phyloP scores from a whole-genome alignment of 345 rosid species.

The Passiflora organensis region DNA sequence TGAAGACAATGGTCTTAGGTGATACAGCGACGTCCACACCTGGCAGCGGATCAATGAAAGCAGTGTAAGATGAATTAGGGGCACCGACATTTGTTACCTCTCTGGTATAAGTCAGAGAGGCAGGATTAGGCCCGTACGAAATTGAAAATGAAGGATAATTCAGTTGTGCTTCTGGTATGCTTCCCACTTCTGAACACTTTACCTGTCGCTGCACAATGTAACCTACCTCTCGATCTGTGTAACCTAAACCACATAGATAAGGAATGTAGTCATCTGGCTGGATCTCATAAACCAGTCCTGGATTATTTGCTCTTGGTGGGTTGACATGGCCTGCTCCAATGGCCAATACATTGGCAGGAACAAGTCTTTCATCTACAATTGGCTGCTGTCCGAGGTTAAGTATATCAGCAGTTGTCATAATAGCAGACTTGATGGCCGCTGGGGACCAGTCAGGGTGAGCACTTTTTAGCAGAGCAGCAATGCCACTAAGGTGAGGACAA shows the following conservation, averaged over 20 bases:
- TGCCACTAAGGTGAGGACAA: constrained; percentile 50
- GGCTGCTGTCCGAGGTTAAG: not conserved
- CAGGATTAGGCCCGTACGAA: not conserved
- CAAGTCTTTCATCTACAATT: constrained; percentile 7
- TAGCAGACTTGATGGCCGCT: constrained; percentile 57
- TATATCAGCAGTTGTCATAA: constrained; percentile 37
- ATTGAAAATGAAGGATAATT: constrained; percentile 23
- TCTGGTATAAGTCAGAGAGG: constrained; percentile 13
- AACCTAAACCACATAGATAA: constrained; percentile 15
- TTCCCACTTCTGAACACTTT: not conserved
- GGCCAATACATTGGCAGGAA: constrained; percentile 37
- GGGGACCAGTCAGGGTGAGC: constrained; percentile 52
- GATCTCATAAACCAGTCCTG: constrained; percentile 44
- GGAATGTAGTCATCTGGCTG: constrained; percentile 13
- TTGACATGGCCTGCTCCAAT: constrained; percentile 47
- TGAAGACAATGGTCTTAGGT: constrained; percentile 7
- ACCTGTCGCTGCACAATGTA: constrained; percentile 2
- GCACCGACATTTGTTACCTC: constrained; percentile 17
- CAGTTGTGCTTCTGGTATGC: constrained; percentile 15
- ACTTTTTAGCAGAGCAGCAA: constrained; percentile 48
- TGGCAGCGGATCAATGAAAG: constrained; percentile 1
- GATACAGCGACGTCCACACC: not conserved
- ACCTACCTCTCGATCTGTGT: constrained; percentile 3
- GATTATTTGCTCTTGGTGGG: constrained; percentile 35
- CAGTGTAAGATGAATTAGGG: constrained; percentile 3